These are phyloP conservation scores for Mychonastes homosphaera DNA, from an alignment of 139 green algal species.

Conservation along the genomic window DNA sequence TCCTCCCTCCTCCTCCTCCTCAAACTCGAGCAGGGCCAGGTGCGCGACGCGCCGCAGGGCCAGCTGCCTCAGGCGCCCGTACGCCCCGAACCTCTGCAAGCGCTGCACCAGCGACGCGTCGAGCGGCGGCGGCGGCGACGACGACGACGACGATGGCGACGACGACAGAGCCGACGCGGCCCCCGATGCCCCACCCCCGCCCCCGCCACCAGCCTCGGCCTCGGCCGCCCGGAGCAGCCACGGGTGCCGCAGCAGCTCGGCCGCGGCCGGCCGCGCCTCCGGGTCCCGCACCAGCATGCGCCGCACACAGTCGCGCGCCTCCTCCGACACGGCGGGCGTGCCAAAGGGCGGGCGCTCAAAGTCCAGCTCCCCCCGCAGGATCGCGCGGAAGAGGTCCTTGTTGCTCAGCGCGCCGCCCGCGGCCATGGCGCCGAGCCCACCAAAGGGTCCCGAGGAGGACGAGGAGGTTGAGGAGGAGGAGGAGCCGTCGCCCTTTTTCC, in stretches of 20 bases:
- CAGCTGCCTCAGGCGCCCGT: conserved; percentile 57
- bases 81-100: conserved; percentile 68
- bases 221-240: conserved; percentile 20
- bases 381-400: conserved; percentile 52
- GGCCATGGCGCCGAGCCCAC: neutral
- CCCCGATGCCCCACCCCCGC: neutral
- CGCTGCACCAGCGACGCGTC: conserved; percentile 58
- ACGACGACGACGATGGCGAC: conserved; percentile 2
- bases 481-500: neutral
- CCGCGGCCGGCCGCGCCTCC: conserved; percentile 27
- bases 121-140: conserved; percentile 16
- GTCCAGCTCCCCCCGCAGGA: conserved; percentile 59
- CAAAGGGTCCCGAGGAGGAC: too few species aligned
- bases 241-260: conserved; percentile 42
- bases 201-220: neutral
- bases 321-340: conserved; percentile 8
- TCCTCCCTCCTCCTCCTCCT: neutral
- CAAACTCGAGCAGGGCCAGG: conserved; percentile 1
- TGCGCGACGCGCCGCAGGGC: conserved; percentile 31
- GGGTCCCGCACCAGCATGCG: conserved; percentile 32
- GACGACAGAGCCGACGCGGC: neutral
- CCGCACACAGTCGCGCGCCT: conserved; percentile 3
- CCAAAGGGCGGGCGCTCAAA: conserved; percentile 52
- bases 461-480: too few species aligned
- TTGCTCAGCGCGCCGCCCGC: conserved; percentile 6